Evolutionary conservation across 768 basidiomycete genomes (phyloP), one percentile per base, ranked within the genome.

Genomic region (Leccinum obscurum): DNA sequence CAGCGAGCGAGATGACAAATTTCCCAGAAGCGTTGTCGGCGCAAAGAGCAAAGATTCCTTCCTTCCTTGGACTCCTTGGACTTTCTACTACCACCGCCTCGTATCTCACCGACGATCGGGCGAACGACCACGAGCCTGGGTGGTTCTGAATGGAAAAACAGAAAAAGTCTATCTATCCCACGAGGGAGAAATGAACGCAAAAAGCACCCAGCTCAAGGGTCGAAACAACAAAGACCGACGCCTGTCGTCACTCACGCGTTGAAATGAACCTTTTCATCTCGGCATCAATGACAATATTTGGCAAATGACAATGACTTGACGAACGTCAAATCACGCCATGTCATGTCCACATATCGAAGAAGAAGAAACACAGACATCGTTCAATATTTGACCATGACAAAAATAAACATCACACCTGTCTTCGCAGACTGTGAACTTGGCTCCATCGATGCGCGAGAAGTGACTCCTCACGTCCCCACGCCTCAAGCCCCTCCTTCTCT

Each of bases 361-460:
- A 54, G 17, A 30, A 54, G 17, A 30, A 26, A 46, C 48, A 56
- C 46, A 15, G 7, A 1, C 48, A 56, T 58, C 67, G 63, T 44
- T 60, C 64, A 57, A 66, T 60, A 54, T 41, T n/a, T 7, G 39
- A 41, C 39, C 39, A 41, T 1, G 10, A 11, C 44, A 20, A 46
- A 46, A 46, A 46, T 46, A 46, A 46, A 46, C 10, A 20, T 44
- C 5, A 44, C 10, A 11, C 11, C 10, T 20, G n/a, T 44, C 41
- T 44, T 44, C 41, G 41, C 11, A 10, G 41, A 6, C 20, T 46
- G 20, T 9, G 44, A 20, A 46, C 14, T 20, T 20, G 7, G 11
- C 34, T 15, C 3, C 13, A 10, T 13, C 8, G 10, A 20, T 46
- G 50, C 41, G 10, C n/a, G 10, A 20, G n/a, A 46, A 46, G 20